Evolutionary conservation across 192 early-diverging fungal genomes (phyloP).

Genomic region (Entomortierella lignicola): DNA sequence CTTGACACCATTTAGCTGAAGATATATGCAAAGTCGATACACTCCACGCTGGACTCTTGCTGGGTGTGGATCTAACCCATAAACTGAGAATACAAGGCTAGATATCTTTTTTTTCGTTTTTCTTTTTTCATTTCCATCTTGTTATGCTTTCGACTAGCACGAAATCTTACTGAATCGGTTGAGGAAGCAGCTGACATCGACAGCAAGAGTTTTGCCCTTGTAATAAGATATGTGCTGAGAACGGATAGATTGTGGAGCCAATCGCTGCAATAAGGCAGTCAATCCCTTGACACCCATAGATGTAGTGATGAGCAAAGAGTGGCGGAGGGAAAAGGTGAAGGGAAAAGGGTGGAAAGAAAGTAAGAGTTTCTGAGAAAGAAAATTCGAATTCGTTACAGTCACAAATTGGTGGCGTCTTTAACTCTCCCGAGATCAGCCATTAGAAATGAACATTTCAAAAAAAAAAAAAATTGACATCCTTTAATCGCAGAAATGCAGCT

Average conservation of each 20-base stretch:
- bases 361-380: too few relatives aligned
- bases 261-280: constrained; percentile 62
- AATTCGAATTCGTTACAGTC: too few relatives aligned
- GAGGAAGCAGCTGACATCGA: constrained; percentile 69
- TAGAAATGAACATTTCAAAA: too few relatives aligned
- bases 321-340: neutral
- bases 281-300: constrained; percentile 69
- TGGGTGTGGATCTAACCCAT: constrained; percentile 53
- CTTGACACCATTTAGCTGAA: constrained; percentile 62
- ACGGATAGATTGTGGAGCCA: constrained; percentile 60
- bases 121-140: too few relatives aligned
- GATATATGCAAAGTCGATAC: constrained; percentile 61
- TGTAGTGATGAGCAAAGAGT: neutral
- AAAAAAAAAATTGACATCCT: too few relatives aligned
- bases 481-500: constrained; percentile 4
- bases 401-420: neutral
- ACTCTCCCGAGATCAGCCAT: constrained; percentile 1
- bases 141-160: too few relatives aligned
- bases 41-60: constrained; percentile 71
- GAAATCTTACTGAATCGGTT: constrained; percentile 68
- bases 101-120: too few relatives aligned
- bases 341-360: neutral
- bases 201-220: constrained; percentile 57
- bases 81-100: constrained; percentile 15
- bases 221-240: constrained; percentile 48